phyloP scores from a whole-genome alignment of 169 alveolate species.

The Cryptosporidium viatorum region DNA sequence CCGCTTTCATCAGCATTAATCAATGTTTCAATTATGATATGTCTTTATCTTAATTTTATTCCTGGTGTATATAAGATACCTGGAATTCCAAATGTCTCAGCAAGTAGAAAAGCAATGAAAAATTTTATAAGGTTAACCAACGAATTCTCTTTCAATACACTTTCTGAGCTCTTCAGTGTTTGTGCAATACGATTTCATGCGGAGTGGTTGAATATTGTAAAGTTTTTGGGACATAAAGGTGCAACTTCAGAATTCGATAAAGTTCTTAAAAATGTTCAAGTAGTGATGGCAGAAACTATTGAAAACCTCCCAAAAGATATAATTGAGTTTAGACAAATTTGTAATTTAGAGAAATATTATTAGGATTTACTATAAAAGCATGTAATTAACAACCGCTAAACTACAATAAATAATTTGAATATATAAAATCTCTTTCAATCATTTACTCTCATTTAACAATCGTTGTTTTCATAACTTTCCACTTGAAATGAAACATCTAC shows the following conservation, averaged over 20 bases:
- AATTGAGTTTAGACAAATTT: conserved; percentile 57
- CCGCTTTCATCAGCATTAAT: conserved; percentile 59
- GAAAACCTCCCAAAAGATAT: conserved; percentile 65
- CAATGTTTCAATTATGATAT: conserved; percentile 53
- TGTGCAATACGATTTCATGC: conserved; percentile 71
- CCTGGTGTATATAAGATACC: conserved; percentile 64
- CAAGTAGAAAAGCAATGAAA: conserved; percentile 37
- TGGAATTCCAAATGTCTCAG: conserved; percentile 28
- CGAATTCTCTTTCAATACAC: conserved; percentile 42
- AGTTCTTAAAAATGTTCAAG: conserved; percentile 56
- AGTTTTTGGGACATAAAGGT: conserved; percentile 25
- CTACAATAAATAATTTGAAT: background rate
- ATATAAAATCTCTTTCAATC: background rate
- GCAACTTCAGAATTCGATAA: conserved; percentile 54
- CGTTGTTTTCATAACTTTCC: background rate
- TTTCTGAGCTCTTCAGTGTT: conserved; percentile 64
- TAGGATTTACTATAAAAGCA: background rate
- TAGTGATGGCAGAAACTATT: conserved; percentile 35
- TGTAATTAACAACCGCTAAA: background rate
- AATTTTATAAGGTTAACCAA: conserved; percentile 30
- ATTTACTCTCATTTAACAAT: background rate
- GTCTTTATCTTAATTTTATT: conserved; percentile 44
- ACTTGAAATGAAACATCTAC: conserved; percentile 47
- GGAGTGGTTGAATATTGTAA: conserved; percentile 61
- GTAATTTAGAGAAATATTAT: conserved; percentile 38